These are phyloP conservation scores for Cupressus sempervirens DNA, from an alignment of 75 land plant species.

Conservation along the genomic window DNA sequence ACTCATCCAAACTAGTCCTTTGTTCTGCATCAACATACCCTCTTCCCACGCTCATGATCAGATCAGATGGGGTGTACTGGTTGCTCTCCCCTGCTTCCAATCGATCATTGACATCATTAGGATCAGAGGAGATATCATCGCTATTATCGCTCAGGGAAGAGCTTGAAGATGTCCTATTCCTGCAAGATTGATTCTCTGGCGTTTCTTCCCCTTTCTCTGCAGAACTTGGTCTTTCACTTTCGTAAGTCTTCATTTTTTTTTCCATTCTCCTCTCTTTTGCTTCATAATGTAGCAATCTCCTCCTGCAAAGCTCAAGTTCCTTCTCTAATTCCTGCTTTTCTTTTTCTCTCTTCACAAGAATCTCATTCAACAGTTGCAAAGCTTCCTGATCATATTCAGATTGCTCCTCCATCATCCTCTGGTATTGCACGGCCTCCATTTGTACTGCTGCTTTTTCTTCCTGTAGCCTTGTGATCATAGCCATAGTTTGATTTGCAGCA, in stretches of 20 bases:
- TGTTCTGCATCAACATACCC: slow-evolving; percentile 3
- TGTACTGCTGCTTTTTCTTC: slow-evolving; percentile 87
- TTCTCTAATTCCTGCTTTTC: slow-evolving; percentile 72
- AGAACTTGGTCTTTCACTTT: neutral
- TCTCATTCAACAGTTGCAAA: slow-evolving; percentile 66
- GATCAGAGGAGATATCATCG: slow-evolving; percentile 40
- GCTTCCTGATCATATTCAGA: slow-evolving; percentile 82
- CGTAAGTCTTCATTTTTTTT: slow-evolving; percentile 12
- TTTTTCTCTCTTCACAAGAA: slow-evolving; percentile 63
- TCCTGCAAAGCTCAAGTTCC: slow-evolving; percentile 50
- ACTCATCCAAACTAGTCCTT: slow-evolving; percentile 23
- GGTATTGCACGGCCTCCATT: slow-evolving; percentile 81
- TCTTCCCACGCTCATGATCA: slow-evolving; percentile 27
- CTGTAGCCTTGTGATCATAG: slow-evolving; percentile 75
- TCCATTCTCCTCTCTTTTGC: slow-evolving; percentile 38
- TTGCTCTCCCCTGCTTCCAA: slow-evolving; percentile 16
- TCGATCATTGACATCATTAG: slow-evolving; percentile 33
- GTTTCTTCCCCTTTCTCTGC: slow-evolving; percentile 11
- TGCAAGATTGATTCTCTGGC: slow-evolving; percentile 12
- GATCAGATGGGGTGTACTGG: slow-evolving; percentile 44
- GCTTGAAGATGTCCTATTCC: slow-evolving; percentile 17
- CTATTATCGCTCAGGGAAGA: slow-evolving; percentile 41
- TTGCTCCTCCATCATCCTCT: slow-evolving; percentile 87
- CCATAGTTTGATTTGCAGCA: slow-evolving; percentile 80
- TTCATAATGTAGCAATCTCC: slow-evolving; percentile 45